Evolutionary conservation across 2,329 filamentous ascomycete genomes (phyloP).

Genomic region (Fusarium sp.): DNA sequence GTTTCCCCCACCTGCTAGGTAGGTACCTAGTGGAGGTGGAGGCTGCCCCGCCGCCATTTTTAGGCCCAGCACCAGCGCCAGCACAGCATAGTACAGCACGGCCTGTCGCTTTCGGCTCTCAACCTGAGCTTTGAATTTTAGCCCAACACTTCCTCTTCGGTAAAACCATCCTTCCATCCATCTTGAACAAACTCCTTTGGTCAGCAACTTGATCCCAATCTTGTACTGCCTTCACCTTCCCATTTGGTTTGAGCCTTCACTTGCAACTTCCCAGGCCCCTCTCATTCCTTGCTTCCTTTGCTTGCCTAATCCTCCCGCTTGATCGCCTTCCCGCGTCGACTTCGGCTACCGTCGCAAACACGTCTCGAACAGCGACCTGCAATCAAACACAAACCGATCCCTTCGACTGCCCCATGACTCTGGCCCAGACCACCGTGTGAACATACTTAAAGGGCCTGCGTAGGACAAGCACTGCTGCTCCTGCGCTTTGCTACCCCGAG

Average conservation of each 20-base stretch:
- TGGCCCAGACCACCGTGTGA: slow-evolving; percentile 32
- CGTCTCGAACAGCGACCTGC: slow-evolving; percentile 19
- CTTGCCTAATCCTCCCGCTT: slow-evolving; percentile 22
- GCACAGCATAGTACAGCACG: not conserved
- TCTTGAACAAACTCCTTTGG: slow-evolving; percentile 27
- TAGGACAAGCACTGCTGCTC: slow-evolving; percentile 35
- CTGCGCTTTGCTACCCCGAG: slow-evolving; percentile 36
- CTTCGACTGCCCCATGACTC: slow-evolving; percentile 37
- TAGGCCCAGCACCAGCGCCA: slow-evolving; percentile 10
- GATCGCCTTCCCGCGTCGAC: slow-evolving; percentile 20
- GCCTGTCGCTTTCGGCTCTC: slow-evolving; percentile 33
- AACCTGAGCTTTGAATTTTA: slow-evolving; percentile 45
- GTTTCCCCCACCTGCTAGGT: slow-evolving; percentile 20
- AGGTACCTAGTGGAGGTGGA: no score
- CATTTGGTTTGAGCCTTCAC: slow-evolving; percentile 24
- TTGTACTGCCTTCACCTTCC: slow-evolving; percentile 25
- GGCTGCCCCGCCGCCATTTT: slow-evolving; percentile 33
- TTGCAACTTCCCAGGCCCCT: slow-evolving; percentile 10
- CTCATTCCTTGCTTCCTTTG: slow-evolving; percentile 9
- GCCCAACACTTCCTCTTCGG: slow-evolving; percentile 39
- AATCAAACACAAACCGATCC: slow-evolving; percentile 6
- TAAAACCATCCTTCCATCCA: slow-evolving; percentile 24
- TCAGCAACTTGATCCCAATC: slow-evolving; percentile 26
- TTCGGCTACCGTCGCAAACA: slow-evolving; percentile 34
- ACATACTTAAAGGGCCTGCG: slow-evolving; percentile 37